These are phyloP conservation scores for Pichia phayaonensis DNA, from an alignment of 805 yeast genomes.

Conservation along the genomic window DNA sequence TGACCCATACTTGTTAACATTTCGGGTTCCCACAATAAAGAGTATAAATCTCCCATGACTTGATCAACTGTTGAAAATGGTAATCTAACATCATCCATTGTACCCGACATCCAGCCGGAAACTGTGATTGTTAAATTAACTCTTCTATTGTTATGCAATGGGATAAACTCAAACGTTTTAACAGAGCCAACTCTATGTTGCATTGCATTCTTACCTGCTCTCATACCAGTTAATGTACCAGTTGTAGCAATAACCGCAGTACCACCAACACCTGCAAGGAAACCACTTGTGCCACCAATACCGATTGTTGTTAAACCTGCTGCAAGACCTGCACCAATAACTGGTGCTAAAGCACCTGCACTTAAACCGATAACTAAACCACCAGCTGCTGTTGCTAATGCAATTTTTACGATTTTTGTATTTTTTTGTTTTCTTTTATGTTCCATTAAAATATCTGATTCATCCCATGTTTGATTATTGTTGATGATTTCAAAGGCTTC, in stretches of 20 bases:
- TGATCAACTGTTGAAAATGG: constrained; percentile 98
- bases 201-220: constrained; percentile 83
- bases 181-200: constrained; percentile 83
- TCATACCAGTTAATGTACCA: constrained; percentile 86
- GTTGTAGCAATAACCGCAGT: constrained; percentile 89
- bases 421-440: constrained; percentile 61
- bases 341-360: constrained; percentile 94
- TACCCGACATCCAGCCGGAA: constrained; percentile 97
- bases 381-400: constrained; percentile 94
- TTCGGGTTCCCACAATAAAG: constrained; percentile 96
- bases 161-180: constrained; percentile 86
- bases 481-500: constrained; percentile 34
- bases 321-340: constrained; percentile 96
- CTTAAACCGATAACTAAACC: constrained; percentile 89
- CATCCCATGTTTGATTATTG: constrained; percentile 59
- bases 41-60: constrained; percentile 91
- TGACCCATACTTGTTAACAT: constrained; percentile 95
- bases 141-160: constrained; percentile 84
- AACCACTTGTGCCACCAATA: constrained; percentile 85
- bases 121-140: constrained; percentile 83
- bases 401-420: constrained; percentile 76
- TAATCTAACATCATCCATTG: constrained; percentile 88
- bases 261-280: constrained; percentile 95
- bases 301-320: constrained; percentile 96
- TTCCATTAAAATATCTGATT: constrained; percentile 54